These are phyloP conservation scores for Thinopyrum obtusiflorum DNA, from an alignment of 202 grass and related monocot species.

Conservation along the genomic window DNA sequence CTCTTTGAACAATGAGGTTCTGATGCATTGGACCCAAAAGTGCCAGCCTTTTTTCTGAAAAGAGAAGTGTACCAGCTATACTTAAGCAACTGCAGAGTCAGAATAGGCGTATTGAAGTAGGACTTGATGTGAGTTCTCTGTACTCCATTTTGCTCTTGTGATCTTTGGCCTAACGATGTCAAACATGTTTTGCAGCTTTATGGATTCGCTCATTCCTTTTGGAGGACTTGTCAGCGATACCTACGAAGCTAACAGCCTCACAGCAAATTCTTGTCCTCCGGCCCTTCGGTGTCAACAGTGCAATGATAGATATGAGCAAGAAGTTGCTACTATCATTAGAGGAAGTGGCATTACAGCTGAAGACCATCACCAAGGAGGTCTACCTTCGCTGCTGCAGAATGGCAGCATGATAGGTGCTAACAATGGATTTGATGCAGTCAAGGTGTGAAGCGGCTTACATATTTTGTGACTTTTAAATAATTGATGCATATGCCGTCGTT, in stretches of 20 bases:
- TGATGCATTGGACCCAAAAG: not conserved
- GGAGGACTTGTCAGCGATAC: constrained; percentile 56
- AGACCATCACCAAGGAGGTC: constrained; percentile 40
- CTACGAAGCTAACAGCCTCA: constrained; percentile 35
- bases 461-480: constrained; percentile 13
- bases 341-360: constrained; percentile 51
- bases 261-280: constrained; percentile 37
- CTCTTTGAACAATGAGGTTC: not conserved
- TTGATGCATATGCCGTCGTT: not conserved
- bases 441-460: constrained; percentile 60
- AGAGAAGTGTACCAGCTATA: not conserved
- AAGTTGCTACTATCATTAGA: constrained; percentile 63
- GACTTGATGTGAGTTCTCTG: not conserved
- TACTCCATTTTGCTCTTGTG: not conserved
- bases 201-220: constrained; percentile 64
- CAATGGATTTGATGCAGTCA: constrained; percentile 58
- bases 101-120: not conserved
- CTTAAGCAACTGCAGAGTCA: not conserved
- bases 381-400: constrained; percentile 65
- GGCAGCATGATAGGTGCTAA: constrained; percentile 41
- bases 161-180: constrained; percentile 25
- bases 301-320: constrained; percentile 78
- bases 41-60: not conserved
- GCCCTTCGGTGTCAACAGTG: constrained; percentile 59
- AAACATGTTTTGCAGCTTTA: constrained; percentile 44